Conservation (phyloP, 148 eudicot genomes). For the Persicaria maculosa region DNA sequence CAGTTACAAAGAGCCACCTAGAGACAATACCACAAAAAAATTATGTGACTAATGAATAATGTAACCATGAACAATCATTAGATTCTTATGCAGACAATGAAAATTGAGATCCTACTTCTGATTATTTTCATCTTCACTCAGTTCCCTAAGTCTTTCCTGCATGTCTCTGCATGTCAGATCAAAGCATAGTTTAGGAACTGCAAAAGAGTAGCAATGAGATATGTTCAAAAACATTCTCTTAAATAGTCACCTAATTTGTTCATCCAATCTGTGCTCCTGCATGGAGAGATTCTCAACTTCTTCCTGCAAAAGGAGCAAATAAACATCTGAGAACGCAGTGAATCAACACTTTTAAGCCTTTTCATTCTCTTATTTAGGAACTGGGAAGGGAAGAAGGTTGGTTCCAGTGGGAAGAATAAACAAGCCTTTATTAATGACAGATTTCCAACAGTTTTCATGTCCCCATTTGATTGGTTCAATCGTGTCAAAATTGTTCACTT, state of each 20-base stretch:
- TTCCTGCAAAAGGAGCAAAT: slow-evolving; percentile 42
- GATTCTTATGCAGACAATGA: slow-evolving; percentile 1
- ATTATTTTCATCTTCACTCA: slow-evolving; percentile 85
- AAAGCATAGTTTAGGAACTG: neutral
- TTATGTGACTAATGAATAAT: neutral
- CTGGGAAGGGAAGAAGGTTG: neutral
- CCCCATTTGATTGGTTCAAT: neutral
- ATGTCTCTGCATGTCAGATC: slow-evolving; percentile 56
- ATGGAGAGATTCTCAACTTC: slow-evolving; percentile 71
- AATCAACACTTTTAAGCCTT: neutral
- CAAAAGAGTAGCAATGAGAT: slow-evolving; percentile 2
- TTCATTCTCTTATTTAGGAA: neutral
- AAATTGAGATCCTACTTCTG: slow-evolving; percentile 45
- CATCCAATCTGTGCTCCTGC: slow-evolving; percentile 77
- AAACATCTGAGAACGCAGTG: neutral
- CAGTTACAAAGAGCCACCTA: slow-evolving; percentile 96
- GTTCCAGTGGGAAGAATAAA: neutral
- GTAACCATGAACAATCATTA: neutral
- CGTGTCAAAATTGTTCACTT: neutral
- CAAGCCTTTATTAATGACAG: neutral
- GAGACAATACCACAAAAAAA: slow-evolving; percentile 7
- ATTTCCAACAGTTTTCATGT: neutral
- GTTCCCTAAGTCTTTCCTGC: slow-evolving; percentile 74
- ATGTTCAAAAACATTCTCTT: slow-evolving; percentile 14
- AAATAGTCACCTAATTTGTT: slow-evolving; percentile 62